Percentiles rank a stretch among this genome's conserved stretches.
phyloP scores from a whole-genome alignment of 176 grass and related monocot genomes.

The Musa acuminata region DNA sequence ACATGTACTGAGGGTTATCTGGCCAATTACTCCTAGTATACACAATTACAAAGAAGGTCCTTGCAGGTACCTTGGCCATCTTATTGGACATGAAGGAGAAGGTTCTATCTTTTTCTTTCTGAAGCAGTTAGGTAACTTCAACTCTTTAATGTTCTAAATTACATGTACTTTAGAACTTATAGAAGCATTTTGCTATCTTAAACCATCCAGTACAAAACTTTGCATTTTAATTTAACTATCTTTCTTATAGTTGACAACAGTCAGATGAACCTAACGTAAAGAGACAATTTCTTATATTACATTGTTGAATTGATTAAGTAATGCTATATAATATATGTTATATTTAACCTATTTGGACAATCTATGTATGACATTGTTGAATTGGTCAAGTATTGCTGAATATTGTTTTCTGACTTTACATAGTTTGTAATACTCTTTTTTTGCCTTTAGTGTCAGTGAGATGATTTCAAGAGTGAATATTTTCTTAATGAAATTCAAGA shows the following conservation, averaged over 20 bases:
- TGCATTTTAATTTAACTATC: not conserved
- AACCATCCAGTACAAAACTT: not conserved
- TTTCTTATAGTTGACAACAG: not conserved
- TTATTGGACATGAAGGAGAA: slow-evolving; percentile 96
- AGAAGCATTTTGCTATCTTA: too few relatives aligned
- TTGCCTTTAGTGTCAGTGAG: too few relatives aligned
- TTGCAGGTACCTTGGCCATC: slow-evolving; percentile 67
- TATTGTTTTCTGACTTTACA: too few relatives aligned
- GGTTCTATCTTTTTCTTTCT: slow-evolving; percentile 82
- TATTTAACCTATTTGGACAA: not conserved
- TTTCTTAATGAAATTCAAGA: too few relatives aligned
- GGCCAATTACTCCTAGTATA: slow-evolving; percentile 77
- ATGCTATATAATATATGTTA: too few relatives aligned
- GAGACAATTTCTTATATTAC: not conserved
- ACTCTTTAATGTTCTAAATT: slow-evolving; percentile 1
- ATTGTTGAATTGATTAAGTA: not conserved
- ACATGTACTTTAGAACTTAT: not conserved
- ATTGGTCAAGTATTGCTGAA: not conserved
- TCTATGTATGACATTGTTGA: not conserved
- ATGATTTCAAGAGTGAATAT: too few relatives aligned
- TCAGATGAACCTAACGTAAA: not conserved
- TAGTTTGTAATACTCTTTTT: too few relatives aligned
- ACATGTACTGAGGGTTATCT: slow-evolving; percentile 63
- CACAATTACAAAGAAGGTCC: slow-evolving; percentile 81
- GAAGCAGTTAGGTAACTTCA: slow-evolving; percentile 79